phyloP scores from a whole-genome alignment of 2,329 filamentous ascomycete species.

The Onygena corvina region DNA sequence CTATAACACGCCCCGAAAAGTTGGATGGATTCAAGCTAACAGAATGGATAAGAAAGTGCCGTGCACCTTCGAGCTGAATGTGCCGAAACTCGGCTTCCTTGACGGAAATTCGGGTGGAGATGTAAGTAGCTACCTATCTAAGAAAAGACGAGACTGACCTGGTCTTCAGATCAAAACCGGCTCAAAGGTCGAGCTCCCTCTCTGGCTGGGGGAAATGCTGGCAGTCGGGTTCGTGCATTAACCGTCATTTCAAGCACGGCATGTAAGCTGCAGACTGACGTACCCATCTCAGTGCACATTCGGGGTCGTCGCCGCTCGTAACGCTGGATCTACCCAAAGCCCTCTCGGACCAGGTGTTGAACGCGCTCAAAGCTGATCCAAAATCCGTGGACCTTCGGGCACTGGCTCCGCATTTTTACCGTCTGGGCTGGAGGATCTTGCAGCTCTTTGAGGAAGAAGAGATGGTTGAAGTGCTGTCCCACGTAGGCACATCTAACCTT shows the following conservation, averaged over 20 bases:
- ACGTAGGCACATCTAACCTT: constrained; percentile 23
- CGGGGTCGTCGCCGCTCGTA: constrained; percentile 48
- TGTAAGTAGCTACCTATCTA: constrained; percentile 26
- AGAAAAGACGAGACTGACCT: constrained; percentile 1
- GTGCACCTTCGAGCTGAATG: constrained; percentile 83
- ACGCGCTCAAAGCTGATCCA: constrained; percentile 82
- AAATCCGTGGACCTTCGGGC: constrained; percentile 72
- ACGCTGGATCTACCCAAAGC: constrained; percentile 71
- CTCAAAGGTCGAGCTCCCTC: constrained; percentile 67
- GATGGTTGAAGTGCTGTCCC: constrained; percentile 56
- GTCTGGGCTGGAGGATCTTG: constrained; percentile 69
- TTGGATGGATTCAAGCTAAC: not conserved
- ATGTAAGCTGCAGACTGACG: constrained; percentile 4
- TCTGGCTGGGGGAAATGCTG: constrained; percentile 94
- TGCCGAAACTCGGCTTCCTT: constrained; percentile 76
- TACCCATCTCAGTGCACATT: constrained; percentile 27
- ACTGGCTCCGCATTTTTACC: constrained; percentile 78
- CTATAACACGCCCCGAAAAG: too few species aligned
- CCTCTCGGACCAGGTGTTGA: constrained; percentile 66
- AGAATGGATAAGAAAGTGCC: constrained; percentile 76
- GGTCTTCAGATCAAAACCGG: constrained; percentile 59
- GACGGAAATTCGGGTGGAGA: constrained; percentile 64
- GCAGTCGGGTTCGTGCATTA: constrained; percentile 46
- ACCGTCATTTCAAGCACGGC: not conserved
- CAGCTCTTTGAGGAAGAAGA: constrained; percentile 88